Base-by-base conservation (phyloP, 2,329 filamentous ascomycete genomes). In the Hymenoscyphus occultus region DNA sequence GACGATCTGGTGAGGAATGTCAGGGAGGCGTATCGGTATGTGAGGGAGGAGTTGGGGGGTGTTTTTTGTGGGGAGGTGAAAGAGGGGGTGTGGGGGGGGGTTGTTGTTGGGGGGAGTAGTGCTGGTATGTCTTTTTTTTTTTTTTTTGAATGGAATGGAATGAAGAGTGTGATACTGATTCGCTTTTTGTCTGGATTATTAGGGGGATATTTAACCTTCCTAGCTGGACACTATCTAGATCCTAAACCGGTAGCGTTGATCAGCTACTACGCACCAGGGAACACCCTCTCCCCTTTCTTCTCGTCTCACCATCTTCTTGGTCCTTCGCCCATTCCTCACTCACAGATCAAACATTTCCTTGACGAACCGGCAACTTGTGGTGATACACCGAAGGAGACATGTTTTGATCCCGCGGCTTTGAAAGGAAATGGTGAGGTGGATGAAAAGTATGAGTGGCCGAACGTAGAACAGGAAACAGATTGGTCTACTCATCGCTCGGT, bases 221-320 rank as follows among this genome's bases (percentile, higher is more conserved):
- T 60, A 40, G 58, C 59, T 14, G 65, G 62, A 3, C 65, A 64
- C 39, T 60, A 63, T 31, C 56, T 62, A 13, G 39, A 60, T 1
- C 65, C 63, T 2, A 57, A 54, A 48, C 65, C 65, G 6, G 35
- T 67, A 6, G 65, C 62, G 39, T 45, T 64, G 5, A 32, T 67
- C 6, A 40, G 32, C 19, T 65, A 64, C 28, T 67, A 67, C 19
- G 62, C 56, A 3, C 31, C 56, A 9, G 48, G 54, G 9, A 65
- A 57, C 10, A 56, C 48, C n/a, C 51, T 56, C 1, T 42, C 59
- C 22, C 31, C 59, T 4, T 65, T 65, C 31, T 67, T 60, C 39
- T 56, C 51, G 19, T 39, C 48, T 13, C 56, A 28, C 45, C 32
- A 45, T 28, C 16, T 57, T 16, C 22, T 58, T 16, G 35, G 35